Evolutionary conservation across 106 monocot genomes (phyloP).

Genomic region (Dendrobium chrysotoxum): DNA sequence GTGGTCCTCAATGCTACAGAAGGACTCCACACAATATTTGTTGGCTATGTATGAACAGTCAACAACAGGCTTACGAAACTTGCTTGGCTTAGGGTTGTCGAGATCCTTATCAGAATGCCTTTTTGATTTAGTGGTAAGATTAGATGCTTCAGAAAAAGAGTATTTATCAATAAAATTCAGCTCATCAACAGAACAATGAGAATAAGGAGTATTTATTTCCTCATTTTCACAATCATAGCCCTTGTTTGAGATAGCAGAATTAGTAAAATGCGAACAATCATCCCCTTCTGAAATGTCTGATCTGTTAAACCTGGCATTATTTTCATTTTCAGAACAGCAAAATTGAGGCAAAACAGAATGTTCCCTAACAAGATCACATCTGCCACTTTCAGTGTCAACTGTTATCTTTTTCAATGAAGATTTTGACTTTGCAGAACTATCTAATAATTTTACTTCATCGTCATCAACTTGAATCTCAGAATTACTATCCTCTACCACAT

Average conservation of each 20-base stretch:
- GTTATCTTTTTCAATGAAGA: constrained; percentile 16
- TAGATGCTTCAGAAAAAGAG: constrained; percentile 31
- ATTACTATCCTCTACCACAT: constrained; percentile 9
- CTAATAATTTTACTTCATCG: constrained; percentile 21
- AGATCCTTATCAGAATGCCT: constrained; percentile 71
- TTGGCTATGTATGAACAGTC: constrained; percentile 45
- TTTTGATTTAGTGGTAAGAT: constrained; percentile 44
- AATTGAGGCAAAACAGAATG: constrained; percentile 14
- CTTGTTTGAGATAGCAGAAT: constrained; percentile 20
- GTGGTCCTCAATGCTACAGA: constrained; percentile 70
- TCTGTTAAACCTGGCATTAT: constrained; percentile 5
- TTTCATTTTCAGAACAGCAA: constrained; percentile 12
- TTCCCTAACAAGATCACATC: constrained; percentile 3
- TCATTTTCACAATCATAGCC: constrained; percentile 27
- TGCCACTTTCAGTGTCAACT: constrained; percentile 10
- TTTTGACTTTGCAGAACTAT: constrained; percentile 22
- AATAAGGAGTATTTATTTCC: constrained; percentile 11
- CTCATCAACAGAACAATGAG: constrained; percentile 9
- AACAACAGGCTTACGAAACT: constrained; percentile 54
- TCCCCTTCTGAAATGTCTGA: constrained; percentile 11
- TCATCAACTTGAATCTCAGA: constrained; percentile 18
- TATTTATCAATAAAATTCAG: constrained; percentile 11
- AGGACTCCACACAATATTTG: constrained; percentile 76
- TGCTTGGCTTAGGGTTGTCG: constrained; percentile 76
- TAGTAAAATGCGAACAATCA: constrained; percentile 28